Conservation (phyloP, 345 rosid species). For the Brassica cretica region DNA sequence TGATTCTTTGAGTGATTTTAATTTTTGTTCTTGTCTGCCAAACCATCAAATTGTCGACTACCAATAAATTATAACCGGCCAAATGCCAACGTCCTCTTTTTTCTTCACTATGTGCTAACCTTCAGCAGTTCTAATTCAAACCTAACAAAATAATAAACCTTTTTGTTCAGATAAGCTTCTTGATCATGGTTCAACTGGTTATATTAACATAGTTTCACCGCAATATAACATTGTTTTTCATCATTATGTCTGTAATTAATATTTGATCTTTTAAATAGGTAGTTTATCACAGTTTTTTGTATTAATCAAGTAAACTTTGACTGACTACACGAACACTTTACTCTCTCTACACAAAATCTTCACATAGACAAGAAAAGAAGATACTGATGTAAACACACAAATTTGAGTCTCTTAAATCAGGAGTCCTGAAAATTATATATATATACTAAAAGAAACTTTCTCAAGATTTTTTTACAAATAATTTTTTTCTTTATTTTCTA, state of each 20-base stretch:
- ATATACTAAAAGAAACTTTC: too few species aligned
- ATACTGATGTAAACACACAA: neutral
- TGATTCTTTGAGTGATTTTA: constrained; percentile 4
- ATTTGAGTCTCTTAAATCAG: neutral
- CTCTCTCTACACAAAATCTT: neutral
- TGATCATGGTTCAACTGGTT: neutral
- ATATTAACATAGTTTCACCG: neutral
- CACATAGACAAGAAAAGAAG: too few species aligned
- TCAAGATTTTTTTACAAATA: neutral
- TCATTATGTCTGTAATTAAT: neutral
- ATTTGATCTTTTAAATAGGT: too few species aligned
- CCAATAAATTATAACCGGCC: constrained; percentile 30
- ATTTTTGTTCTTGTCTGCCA: constrained; percentile 12
- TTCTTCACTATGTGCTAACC: neutral
- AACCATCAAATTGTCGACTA: constrained; percentile 34
- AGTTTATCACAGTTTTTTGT: too few species aligned
- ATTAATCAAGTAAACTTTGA: too few species aligned
- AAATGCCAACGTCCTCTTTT: constrained; percentile 24
- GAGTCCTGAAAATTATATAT: too few species aligned
- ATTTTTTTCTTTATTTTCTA: neutral
- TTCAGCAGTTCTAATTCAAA: constrained; percentile 9
- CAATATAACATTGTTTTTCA: neutral
- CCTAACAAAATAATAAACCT: neutral
- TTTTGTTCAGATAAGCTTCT: neutral
- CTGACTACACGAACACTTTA: neutral